Base-by-base conservation (phyloP, 1,139 yeast species). In the Hyphopichia fennica region DNA sequence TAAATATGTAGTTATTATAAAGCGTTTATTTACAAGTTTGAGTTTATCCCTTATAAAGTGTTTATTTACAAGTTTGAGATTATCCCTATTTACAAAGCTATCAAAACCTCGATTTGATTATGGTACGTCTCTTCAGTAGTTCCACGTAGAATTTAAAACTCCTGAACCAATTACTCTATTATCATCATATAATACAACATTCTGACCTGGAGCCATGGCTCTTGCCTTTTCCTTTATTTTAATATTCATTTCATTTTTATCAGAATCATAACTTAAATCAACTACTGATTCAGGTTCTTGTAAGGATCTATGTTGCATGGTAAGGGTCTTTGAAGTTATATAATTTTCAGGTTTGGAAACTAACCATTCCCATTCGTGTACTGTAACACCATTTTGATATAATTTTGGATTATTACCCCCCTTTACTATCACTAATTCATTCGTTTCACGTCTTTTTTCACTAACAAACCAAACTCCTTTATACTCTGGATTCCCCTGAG, bases 181-280 rank as follows among this genome's bases (percentile, higher is more conserved):
- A 2, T 75, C 79, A 35, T 74, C 67, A 60, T 91, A 93, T 10
- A 91, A 59, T 1, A 88, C 96, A 18, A 90, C 65, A 51, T 79
- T 84, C 59, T 93, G 99, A 0, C 98, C 99, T 0, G 95, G 89
- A 0, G 97, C 93, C 58, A 93, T 79, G 0, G 96, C 96, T 39
- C 91, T 65, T 30, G 79, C 81, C 28, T 65, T 60, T 3, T 69
- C 63, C 1, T 48, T 48, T 30, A 87, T 65, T 18, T 51, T 54
- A 20, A 85, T 60, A 2, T 50, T 44, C 5, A 68, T 39, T 3
- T 44, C 41, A 2, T 39, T 34, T 0, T 32, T 44, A 9, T 45
- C 46, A 6, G 42, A 49, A 1, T 45, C 48, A 1, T 47, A 43
- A 11, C 50, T 45, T 1, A 56, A 36, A 2, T 46, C 36, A 10